Evolutionary conservation across 306 rosid species (phyloP), one percentile per base, ranked within the genome.

Genomic region (apple (Malus domestica)): DNA sequence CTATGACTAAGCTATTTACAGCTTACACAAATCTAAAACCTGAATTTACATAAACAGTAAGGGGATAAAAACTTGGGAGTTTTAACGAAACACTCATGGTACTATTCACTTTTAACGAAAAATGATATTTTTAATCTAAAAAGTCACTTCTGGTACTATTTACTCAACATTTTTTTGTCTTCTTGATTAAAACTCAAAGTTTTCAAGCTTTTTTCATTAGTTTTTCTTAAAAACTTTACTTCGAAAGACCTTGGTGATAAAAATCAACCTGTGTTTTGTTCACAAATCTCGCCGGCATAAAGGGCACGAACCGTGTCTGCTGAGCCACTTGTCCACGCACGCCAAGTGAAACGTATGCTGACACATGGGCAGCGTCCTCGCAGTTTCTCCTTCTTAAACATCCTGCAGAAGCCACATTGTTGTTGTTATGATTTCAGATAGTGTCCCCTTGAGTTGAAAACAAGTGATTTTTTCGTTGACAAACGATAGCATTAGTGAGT

Each of bases 301-400:
- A 22, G 96, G 97, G 76, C 97, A 92, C 1, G 93, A 87, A 77
- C 84, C 88, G 75, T 92, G 92, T 80, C 85, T 80, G 69, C 78
- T 62, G 72, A 92, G 96, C 96, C 97, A 92, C 75, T 79, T 87
- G 84, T 92, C 96, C 71, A 90, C 97, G 67, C 97, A 90, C 38
- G 46, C 78, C 89, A 90, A 84, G 82, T 90, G 97, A 81, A 92
- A 92, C 23, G 88, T 83, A 74, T 92, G 97, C 23, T 59, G 78
- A 67, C 96, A 89, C 27, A 54, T 75, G 8, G 96, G 96, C 73
- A 90, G 83, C 79, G 85, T 81, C 83, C 97, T 87, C 29, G 80
- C 96, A 58, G 68, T 76, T 80, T 90, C 96, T 58, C 96, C 96
- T 8, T 82, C 87, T 84, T 79, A 90, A 57, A 88, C 77, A 70